Conservation (phyloP, 192 early-diverging fungal genomes). For the Oehlia diaphana region DNA sequence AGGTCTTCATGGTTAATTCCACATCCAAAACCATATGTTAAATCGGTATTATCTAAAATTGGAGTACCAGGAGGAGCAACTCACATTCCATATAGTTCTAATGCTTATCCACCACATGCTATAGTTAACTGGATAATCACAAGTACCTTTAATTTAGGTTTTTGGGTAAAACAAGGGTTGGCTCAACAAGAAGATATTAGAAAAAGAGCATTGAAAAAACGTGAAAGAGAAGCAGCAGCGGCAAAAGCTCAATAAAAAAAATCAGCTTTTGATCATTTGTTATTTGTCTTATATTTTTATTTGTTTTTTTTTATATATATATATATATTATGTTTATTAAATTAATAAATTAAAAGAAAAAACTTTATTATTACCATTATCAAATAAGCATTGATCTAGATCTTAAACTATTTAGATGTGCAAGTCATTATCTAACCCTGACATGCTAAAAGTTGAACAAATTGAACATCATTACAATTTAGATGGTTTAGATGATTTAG, state of each 20-base stretch:
- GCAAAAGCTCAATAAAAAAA: constrained; percentile 39
- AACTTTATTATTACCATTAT: no score
- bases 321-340: no score
- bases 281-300: background rate
- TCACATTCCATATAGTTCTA: constrained; percentile 58
- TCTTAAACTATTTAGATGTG: no score
- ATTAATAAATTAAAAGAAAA: no score
- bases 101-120: constrained; percentile 71
- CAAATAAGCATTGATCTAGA: no score
- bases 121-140: constrained; percentile 68
- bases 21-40: constrained; percentile 76
- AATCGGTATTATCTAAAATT: constrained; percentile 65
- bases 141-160: constrained; percentile 55
- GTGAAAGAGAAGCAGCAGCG: constrained; percentile 59
- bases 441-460: no score
- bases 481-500: no score
- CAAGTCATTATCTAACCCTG: no score
- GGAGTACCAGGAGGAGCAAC: constrained; percentile 68
- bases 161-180: constrained; percentile 60
- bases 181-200: constrained; percentile 66
- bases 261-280: background rate
- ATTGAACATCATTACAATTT: no score
- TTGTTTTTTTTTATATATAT: no score
- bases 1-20: constrained; percentile 80
- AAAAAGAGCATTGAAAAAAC: constrained; percentile 72